phyloP scores from a whole-genome alignment of 2,329 filamentous ascomycete species.

The Aspergillus fructus region DNA sequence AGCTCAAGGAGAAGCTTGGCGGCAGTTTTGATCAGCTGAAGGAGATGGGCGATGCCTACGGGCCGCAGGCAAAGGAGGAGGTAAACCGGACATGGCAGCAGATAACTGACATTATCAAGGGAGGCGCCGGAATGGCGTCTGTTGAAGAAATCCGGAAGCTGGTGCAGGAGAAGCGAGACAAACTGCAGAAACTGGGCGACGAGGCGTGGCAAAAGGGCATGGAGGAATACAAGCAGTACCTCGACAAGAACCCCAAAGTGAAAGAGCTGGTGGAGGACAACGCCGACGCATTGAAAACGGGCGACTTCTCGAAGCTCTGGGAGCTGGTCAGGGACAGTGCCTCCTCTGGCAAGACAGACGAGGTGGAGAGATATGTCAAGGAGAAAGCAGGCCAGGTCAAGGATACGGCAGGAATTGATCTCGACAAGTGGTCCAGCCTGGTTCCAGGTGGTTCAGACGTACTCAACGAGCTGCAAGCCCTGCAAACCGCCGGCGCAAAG shows the following conservation, averaged over 20 bases:
- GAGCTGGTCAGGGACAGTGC: conserved; percentile 61
- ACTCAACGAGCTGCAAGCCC: conserved; percentile 62
- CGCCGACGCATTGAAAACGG: conserved; percentile 64
- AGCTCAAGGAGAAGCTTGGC: conserved; percentile 70
- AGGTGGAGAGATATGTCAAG: conserved; percentile 62
- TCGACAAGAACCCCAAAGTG: conserved; percentile 74
- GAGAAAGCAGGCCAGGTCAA: conserved; percentile 60
- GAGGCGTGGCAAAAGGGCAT: conserved; percentile 71
- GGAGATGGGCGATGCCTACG: conserved; percentile 66
- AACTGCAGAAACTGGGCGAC: conserved; percentile 67
- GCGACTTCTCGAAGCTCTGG: conserved; percentile 64
- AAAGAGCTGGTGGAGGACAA: conserved; percentile 74
- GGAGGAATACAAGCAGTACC: conserved; percentile 68
- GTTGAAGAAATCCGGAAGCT: conserved; percentile 58
- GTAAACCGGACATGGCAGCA: conserved; percentile 70
- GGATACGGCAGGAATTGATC: conserved; percentile 44
- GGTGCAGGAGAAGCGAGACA: conserved; percentile 67
- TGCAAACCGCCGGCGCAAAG: conserved; percentile 65
- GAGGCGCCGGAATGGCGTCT: conserved; percentile 57
- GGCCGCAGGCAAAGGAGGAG: conserved; percentile 74
- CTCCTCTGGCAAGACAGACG: conserved; percentile 59
- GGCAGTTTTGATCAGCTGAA: conserved; percentile 68
- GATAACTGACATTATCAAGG: conserved; percentile 62
- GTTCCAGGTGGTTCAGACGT: conserved; percentile 65
- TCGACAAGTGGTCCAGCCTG: conserved; percentile 65